These are phyloP conservation scores for Metarhizium rileyi DNA, from an alignment of 2,329 filamentous ascomycete species.

Conservation along the genomic window DNA sequence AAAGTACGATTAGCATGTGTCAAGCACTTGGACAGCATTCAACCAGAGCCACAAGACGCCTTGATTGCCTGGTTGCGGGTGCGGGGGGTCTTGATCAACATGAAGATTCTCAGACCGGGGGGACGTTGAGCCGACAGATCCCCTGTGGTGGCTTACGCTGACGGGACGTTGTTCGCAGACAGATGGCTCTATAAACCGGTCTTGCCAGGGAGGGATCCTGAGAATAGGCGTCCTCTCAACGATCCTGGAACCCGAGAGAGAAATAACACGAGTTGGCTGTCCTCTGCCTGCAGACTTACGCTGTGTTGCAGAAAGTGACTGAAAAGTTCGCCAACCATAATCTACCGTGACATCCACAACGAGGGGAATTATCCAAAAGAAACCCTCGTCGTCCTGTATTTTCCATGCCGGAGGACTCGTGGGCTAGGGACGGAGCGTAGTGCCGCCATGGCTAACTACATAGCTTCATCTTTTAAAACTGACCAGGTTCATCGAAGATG, in stretches of 20 bases:
- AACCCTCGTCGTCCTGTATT: constrained; percentile 25
- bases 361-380: constrained; percentile 13
- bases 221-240: too few species aligned
- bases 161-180: background rate
- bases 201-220: too few species aligned
- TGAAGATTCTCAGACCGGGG: background rate
- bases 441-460: constrained; percentile 30
- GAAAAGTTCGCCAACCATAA: constrained; percentile 20
- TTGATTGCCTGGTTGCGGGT: background rate
- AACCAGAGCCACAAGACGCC: too few species aligned
- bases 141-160: background rate
- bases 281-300: too few species aligned
- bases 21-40: too few species aligned
- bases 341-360: constrained; percentile 27
- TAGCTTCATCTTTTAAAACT: constrained; percentile 23
- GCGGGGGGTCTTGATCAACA: background rate
- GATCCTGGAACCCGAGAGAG: too few species aligned
- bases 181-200: too few species aligned
- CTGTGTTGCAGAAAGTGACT: constrained; percentile 19
- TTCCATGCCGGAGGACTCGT: constrained; percentile 26
- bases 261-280: too few species aligned
- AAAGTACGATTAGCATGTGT: too few species aligned
- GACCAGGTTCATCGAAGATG: constrained; percentile 20
- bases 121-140: background rate
- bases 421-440: constrained; percentile 19